phyloP scores from a whole-genome alignment of 306 rosid genomes.

The Vigna radiata region DNA sequence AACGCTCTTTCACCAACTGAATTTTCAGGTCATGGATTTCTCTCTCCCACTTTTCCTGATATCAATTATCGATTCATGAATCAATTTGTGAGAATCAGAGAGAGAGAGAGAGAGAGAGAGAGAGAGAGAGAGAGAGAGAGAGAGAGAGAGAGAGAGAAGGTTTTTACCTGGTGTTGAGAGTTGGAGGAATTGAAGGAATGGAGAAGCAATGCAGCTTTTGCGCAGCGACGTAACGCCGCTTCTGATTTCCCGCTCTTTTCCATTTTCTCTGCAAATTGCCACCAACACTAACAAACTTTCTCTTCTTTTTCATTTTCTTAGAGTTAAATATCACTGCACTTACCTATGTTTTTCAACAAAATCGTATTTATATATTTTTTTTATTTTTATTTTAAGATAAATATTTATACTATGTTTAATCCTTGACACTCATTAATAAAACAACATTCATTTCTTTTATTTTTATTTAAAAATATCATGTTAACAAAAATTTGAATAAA shows the following conservation, averaged over 20 bases:
- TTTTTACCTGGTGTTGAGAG: slow-evolving; percentile 34
- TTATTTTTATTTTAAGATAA: no score
- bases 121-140: background rate
- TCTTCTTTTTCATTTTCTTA: background rate
- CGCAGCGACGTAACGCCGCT: slow-evolving; percentile 50
- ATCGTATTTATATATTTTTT: no score
- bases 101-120: background rate
- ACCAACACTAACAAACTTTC: background rate
- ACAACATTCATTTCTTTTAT: no score
- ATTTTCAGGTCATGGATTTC: slow-evolving; percentile 57
- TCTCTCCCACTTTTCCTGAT: slow-evolving; percentile 50
- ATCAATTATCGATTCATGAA: slow-evolving; percentile 4
- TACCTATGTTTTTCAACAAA: no score
- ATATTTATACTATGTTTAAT: no score
- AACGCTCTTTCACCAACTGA: slow-evolving; percentile 55
- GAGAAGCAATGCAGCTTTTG: slow-evolving; percentile 67
- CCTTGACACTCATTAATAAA: no score
- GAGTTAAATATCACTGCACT: no score
- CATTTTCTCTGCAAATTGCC: slow-evolving; percentile 8
- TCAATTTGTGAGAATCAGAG: background rate
- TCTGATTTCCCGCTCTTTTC: slow-evolving; percentile 48
- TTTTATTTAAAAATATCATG: no score
- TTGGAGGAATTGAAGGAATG: slow-evolving; percentile 51
- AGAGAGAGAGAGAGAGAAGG: no score
- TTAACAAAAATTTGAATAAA: no score